Evolutionary conservation across 352 stramenopile genomes (phyloP).

Genomic region (Globisporangium apiculatum): DNA sequence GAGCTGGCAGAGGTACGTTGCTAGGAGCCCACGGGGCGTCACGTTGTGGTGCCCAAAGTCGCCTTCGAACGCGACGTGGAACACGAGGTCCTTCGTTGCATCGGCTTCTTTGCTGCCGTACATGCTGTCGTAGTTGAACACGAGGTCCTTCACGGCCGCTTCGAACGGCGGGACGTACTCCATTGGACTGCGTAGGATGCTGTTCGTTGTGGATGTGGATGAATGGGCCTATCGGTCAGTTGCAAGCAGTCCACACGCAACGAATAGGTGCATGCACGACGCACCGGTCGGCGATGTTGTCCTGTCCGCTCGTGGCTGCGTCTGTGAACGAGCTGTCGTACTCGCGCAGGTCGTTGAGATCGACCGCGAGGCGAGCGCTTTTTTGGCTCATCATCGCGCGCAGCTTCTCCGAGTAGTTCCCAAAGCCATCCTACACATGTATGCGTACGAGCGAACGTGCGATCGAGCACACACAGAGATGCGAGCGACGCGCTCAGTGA

Average conservation of each 20-base stretch:
- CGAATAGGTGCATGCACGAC: neutral
- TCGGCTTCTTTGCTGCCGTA: slow-evolving; percentile 75
- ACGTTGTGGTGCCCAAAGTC: slow-evolving; percentile 91
- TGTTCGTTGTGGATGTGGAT: neutral
- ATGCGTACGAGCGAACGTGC: neutral
- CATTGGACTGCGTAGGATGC: slow-evolving; percentile 69
- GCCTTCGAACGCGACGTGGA: slow-evolving; percentile 90
- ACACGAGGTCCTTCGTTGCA: slow-evolving; percentile 62
- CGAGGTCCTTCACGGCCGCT: slow-evolving; percentile 66
- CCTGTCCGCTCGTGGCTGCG: slow-evolving; percentile 36
- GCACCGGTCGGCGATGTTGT: slow-evolving; percentile 69
- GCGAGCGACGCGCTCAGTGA: neutral
- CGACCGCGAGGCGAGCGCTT: slow-evolving; percentile 65
- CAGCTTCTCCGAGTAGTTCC: slow-evolving; percentile 77
- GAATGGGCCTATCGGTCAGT: neutral
- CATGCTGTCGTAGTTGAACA: slow-evolving; percentile 78
- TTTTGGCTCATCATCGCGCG: slow-evolving; percentile 80
- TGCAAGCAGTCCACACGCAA: neutral
- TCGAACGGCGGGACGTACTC: slow-evolving; percentile 84
- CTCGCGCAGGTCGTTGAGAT: slow-evolving; percentile 88
- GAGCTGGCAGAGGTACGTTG: slow-evolving; percentile 89
- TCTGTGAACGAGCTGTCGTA: slow-evolving; percentile 85
- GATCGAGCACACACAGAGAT: neutral
- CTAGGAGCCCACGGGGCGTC: slow-evolving; percentile 90
- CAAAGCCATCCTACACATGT: slow-evolving; percentile 44